Evolutionary conservation across 352 stramenopile species (phyloP).

Genomic region (Phytophthora pseudosyringae): DNA sequence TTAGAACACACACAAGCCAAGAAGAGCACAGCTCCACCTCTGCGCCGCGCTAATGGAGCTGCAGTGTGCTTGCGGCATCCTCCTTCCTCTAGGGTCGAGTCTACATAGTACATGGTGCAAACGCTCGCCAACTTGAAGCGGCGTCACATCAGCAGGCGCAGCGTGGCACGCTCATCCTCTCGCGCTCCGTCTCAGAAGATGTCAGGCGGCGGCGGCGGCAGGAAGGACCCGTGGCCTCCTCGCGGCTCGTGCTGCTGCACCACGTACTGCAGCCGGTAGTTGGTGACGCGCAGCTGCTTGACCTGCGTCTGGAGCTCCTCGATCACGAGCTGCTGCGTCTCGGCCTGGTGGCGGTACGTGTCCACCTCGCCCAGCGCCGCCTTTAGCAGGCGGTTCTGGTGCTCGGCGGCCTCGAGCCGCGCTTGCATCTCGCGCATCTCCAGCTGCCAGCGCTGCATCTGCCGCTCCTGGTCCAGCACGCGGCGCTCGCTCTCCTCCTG

Average conservation of each 20-base stretch:
- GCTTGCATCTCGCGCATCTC: slow-evolving; percentile 60
- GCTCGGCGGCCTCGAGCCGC: slow-evolving; percentile 48
- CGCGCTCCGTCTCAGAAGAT: slow-evolving; percentile 53
- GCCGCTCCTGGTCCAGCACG: slow-evolving; percentile 52
- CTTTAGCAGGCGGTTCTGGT: slow-evolving; percentile 66
- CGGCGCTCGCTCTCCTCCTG: slow-evolving; percentile 56
- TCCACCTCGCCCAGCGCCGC: slow-evolving; percentile 48
- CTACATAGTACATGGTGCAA: slow-evolving; percentile 33
- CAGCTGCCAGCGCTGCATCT: slow-evolving; percentile 52
- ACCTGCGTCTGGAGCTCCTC: slow-evolving; percentile 73
- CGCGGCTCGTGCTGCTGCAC: slow-evolving; percentile 72
- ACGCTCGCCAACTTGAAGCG: not conserved
- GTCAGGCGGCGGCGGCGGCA: slow-evolving; percentile 69
- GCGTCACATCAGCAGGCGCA: not conserved
- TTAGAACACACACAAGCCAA: slow-evolving; percentile 24
- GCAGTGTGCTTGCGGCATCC: slow-evolving; percentile 11
- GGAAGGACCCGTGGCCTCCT: slow-evolving; percentile 45
- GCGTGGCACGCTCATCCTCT: not conserved
- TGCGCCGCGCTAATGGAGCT: slow-evolving; percentile 14
- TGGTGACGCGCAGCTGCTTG: slow-evolving; percentile 69
- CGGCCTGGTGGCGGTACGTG: slow-evolving; percentile 49
- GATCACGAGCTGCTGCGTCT: slow-evolving; percentile 73
- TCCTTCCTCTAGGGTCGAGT: slow-evolving; percentile 22
- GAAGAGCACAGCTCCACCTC: slow-evolving; percentile 2
- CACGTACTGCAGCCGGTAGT: slow-evolving; percentile 77